Conservation (phyloP, 495 filamentous ascomycete species). For the Penicillium silybi region DNA sequence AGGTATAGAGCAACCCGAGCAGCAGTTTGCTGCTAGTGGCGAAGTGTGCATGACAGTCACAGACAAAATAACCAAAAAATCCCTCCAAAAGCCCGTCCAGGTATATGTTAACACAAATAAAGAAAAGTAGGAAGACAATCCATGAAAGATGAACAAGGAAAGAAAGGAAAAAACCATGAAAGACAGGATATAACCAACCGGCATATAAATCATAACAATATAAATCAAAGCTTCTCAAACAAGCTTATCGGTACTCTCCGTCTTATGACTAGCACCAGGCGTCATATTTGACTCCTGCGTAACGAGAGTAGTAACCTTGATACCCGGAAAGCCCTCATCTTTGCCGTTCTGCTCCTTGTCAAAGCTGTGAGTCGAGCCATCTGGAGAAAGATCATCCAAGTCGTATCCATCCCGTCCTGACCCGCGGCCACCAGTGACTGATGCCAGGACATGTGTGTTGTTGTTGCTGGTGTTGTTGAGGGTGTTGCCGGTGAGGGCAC, state of each 20-base stretch:
- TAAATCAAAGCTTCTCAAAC: conserved; percentile 9
- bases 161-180: neutral
- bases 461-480: conserved; percentile 13
- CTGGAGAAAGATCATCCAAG: conserved; percentile 15
- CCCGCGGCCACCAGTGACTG: conserved; percentile 17
- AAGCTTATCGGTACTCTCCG: conserved; percentile 25
- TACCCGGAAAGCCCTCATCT: conserved; percentile 9
- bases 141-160: neutral
- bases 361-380: conserved; percentile 1
- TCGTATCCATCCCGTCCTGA: conserved; percentile 13
- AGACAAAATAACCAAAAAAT: neutral
- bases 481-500: conserved; percentile 12
- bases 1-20: neutral
- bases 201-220: conserved; percentile 3
- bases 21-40: neutral
- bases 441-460: conserved; percentile 23
- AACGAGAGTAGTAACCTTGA: conserved; percentile 34
- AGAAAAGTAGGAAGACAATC: neutral
- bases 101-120: neutral
- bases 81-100: neutral
- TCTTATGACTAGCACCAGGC: conserved; percentile 13
- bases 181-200: neutral
- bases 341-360: conserved; percentile 1
- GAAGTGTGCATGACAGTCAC: neutral
- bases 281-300: conserved; percentile 22